Conservation (phyloP, 257 asterid genomes). For the Jaltomata sinuosa region DNA sequence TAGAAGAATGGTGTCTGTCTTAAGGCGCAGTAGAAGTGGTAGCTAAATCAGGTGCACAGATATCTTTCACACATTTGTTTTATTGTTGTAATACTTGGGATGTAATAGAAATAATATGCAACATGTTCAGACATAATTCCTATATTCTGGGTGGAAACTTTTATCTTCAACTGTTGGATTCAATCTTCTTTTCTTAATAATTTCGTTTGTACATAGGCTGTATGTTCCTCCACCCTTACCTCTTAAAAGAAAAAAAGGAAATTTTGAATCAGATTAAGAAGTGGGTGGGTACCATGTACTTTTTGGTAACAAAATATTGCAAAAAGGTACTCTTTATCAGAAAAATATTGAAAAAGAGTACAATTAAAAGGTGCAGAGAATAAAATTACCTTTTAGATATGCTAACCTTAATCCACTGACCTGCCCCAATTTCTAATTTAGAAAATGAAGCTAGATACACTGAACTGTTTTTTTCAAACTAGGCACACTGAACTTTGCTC, state of each 20-base stretch:
- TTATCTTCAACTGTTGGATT: neutral
- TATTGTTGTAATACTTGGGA: neutral
- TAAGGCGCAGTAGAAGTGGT: neutral
- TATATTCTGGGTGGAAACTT: neutral
- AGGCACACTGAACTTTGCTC: neutral
- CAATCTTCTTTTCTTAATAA: neutral
- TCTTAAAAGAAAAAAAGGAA: neutral
- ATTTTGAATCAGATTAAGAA: neutral
- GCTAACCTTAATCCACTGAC: neutral
- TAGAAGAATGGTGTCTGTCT: constrained; percentile 55
- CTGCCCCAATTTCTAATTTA: neutral
- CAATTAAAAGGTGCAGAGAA: neutral
- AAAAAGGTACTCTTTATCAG: neutral
- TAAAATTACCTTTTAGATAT: neutral
- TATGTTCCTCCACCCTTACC: neutral
- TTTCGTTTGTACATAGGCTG: neutral
- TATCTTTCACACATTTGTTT: neutral
- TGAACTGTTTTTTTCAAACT: neutral
- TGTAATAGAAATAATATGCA: neutral
- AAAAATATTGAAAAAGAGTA: neutral
- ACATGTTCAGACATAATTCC: neutral
- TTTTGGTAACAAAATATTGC: neutral
- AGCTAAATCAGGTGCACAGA: neutral
- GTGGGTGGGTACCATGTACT: neutral
- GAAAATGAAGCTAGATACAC: neutral